Evolutionary conservation across 2,329 filamentous ascomycete species (phyloP).

Genomic region (Botrytis aclada): DNA sequence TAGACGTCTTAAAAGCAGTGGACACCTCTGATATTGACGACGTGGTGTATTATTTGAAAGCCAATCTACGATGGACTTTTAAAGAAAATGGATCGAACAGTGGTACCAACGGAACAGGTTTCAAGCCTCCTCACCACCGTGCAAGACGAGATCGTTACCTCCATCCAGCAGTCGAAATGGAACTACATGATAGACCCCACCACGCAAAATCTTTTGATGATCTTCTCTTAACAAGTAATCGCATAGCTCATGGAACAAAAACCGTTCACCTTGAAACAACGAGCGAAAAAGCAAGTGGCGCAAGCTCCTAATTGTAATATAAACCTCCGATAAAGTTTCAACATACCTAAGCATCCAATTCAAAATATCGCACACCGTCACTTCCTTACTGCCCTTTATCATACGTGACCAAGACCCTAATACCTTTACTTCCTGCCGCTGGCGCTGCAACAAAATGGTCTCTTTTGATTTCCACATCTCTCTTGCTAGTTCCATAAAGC

Average conservation of each 20-base stretch:
- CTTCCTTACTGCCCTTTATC: background rate
- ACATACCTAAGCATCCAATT: background rate
- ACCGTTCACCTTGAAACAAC: slow-evolving; percentile 27
- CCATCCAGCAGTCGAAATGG: slow-evolving; percentile 19
- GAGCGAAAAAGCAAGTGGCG: slow-evolving; percentile 11
- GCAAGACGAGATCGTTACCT: slow-evolving; percentile 28
- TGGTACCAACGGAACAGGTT: slow-evolving; percentile 14
- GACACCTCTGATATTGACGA: slow-evolving; percentile 20
- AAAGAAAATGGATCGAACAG: slow-evolving; percentile 24
- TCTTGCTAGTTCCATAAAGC: slow-evolving; percentile 3
- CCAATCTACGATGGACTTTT: slow-evolving; percentile 31
- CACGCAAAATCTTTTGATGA: background rate
- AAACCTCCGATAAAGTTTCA: background rate
- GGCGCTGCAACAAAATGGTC: slow-evolving; percentile 7
- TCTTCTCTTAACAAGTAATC: background rate
- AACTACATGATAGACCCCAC: slow-evolving; percentile 23
- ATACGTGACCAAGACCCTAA: background rate
- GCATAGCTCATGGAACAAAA: slow-evolving; percentile 25
- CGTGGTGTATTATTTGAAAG: slow-evolving; percentile 26
- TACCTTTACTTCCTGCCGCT: background rate
- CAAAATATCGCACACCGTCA: background rate
- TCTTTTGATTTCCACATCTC: slow-evolving; percentile 2
- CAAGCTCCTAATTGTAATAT: background rate
- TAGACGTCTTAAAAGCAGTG: slow-evolving; percentile 15
- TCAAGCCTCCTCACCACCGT: slow-evolving; percentile 26